Conservation (phyloP, 805 yeast genomes). For the Candida awuae region DNA sequence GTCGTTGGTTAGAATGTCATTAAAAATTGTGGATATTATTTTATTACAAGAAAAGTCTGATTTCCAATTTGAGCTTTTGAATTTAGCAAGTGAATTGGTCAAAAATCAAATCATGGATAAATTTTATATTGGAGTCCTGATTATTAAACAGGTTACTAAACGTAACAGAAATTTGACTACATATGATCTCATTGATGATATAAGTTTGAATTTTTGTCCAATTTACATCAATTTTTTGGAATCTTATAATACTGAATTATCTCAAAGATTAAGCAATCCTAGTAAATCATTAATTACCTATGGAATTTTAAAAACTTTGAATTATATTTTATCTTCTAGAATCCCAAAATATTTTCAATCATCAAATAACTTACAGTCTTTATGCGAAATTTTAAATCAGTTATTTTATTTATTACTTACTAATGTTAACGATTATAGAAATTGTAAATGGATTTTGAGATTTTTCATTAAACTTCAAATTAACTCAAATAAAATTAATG, state of each 20-base stretch:
- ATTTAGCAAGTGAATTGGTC: constrained; percentile 39
- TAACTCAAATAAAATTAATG: background rate
- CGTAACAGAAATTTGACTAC: constrained; percentile 58
- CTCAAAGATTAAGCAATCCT: too few relatives aligned
- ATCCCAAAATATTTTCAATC: constrained; percentile 48
- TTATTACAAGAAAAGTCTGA: constrained; percentile 33
- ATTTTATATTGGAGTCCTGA: constrained; percentile 57
- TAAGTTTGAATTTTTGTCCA: constrained; percentile 56
- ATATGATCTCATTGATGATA: constrained; percentile 43
- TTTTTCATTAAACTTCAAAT: constrained; percentile 7
- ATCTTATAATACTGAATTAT: constrained; percentile 1
- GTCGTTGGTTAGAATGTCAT: constrained; percentile 8
- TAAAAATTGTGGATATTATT: constrained; percentile 49
- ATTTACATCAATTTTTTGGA: constrained; percentile 19
- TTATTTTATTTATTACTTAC: constrained; percentile 1
- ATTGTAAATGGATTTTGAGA: constrained; percentile 9
- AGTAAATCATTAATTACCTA: constrained; percentile 26
- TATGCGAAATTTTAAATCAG: background rate
- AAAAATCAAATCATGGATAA: constrained; percentile 33
- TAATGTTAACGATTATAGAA: background rate
- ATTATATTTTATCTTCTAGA: constrained; percentile 66
- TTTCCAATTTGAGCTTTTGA: constrained; percentile 48
- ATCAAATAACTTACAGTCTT: constrained; percentile 3
- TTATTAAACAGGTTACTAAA: constrained; percentile 62
- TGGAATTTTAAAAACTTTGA: constrained; percentile 65